These are phyloP conservation scores for Ilyonectria sp. DNA, from an alignment of 2,329 filamentous ascomycete genomes.

Conservation along the genomic window DNA sequence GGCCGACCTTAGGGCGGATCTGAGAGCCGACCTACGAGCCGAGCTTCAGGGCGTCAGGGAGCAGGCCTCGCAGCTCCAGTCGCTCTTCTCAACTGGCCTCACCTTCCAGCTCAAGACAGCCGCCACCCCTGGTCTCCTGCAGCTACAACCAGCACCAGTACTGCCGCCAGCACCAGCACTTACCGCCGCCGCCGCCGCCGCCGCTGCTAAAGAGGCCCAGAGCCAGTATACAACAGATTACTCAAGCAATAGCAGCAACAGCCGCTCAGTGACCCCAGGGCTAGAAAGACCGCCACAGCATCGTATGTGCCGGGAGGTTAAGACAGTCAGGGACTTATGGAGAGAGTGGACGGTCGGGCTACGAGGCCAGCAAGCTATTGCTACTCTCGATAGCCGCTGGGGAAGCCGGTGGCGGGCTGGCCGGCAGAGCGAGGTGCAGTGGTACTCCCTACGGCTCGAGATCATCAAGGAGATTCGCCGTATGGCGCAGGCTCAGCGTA, in stretches of 20 bases:
- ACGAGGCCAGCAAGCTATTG: constrained; percentile 1
- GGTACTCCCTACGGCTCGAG: constrained; percentile 7
- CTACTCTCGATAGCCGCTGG: constrained; percentile 8
- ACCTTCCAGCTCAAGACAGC: constrained; percentile 7
- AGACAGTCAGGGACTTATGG: constrained; percentile 1
- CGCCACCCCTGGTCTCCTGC: background rate
- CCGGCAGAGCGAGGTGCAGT: constrained; percentile 9
- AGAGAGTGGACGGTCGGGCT: constrained; percentile 5
- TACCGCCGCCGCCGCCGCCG: background rate
- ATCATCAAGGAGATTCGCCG: constrained; percentile 2
- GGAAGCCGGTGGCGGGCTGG: constrained; percentile 3
- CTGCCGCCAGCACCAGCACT: background rate
- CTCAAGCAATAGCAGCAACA: constrained; percentile 5
- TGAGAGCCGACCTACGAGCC: background rate
- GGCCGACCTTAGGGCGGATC: too few relatives aligned
- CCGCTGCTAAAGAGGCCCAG: too few relatives aligned
- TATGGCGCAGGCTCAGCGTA: background rate
- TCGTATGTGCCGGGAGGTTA: constrained; percentile 7
- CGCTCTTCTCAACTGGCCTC: constrained; percentile 6
- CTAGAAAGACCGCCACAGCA: constrained; percentile 1
- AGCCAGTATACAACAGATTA: background rate
- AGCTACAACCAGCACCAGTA: background rate
- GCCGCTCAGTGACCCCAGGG: constrained; percentile 2
- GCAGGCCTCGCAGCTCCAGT: constrained; percentile 7
- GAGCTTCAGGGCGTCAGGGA: background rate